Conservation (phyloP, 2,329 filamentous ascomycete genomes). For the Alternaria rosae region DNA sequence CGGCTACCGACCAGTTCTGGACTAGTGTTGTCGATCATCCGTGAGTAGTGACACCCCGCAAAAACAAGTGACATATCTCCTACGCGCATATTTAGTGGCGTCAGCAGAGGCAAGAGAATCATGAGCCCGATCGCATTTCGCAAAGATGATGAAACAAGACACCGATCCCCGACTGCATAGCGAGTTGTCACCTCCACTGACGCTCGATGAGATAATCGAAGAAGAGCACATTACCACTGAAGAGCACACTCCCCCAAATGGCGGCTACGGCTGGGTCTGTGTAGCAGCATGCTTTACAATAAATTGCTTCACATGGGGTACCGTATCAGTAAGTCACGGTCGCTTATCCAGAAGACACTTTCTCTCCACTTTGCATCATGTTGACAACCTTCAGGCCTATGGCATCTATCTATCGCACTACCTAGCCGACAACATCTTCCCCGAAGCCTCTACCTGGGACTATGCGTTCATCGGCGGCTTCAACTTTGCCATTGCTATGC, state of each 20-base stretch:
- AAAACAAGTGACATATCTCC: neutral
- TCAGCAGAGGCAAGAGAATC: neutral
- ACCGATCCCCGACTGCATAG: neutral
- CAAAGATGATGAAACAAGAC: neutral
- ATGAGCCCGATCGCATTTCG: neutral
- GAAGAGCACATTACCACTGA: neutral
- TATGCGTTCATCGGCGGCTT: slow-evolving; percentile 54
- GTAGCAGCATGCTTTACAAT: slow-evolving; percentile 20
- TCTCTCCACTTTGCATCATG: neutral
- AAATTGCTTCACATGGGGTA: slow-evolving; percentile 23
- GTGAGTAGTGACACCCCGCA: neutral
- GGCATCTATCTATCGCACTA: slow-evolving; percentile 56
- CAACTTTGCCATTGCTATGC: slow-evolving; percentile 46
- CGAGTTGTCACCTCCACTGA: neutral
- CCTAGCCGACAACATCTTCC: slow-evolving; percentile 46
- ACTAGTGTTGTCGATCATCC: neutral
- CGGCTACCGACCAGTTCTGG: neutral
- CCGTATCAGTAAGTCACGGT: slow-evolving; percentile 22
- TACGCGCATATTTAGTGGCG: neutral
- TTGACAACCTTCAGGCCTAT: slow-evolving; percentile 32
- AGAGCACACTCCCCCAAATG: slow-evolving; percentile 18
- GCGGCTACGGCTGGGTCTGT: slow-evolving; percentile 28
- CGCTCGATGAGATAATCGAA: neutral
- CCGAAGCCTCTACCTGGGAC: slow-evolving; percentile 44
- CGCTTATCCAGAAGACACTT: neutral